A percentile compares a stretch with the other conserved stretches of the same genome.
phyloP scores from a whole-genome alignment of 2,329 filamentous ascomycete species.

The Aspergillus novoparasiticus region DNA sequence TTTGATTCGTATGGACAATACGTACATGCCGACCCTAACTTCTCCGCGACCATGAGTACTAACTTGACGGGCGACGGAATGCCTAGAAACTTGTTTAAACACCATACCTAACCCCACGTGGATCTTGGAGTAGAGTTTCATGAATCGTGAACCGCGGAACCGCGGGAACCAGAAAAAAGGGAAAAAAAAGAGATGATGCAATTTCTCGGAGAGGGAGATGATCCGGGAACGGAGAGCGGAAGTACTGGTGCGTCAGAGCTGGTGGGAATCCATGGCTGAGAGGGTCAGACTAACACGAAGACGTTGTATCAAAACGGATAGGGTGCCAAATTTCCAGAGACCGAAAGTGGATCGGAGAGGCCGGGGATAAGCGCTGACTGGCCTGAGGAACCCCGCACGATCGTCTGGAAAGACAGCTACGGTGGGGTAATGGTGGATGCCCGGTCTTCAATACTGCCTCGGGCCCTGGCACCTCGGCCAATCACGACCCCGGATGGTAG shows the following conservation, averaged over 20 bases:
- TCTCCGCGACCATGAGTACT: neutral
- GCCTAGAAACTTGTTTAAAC: neutral
- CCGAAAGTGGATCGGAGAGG: neutral
- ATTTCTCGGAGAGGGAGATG: neutral
- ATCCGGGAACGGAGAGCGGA: neutral
- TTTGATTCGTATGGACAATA: no score
- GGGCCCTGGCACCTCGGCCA: neutral
- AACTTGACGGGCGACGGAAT: neutral
- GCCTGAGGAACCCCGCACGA: constrained; percentile 1
- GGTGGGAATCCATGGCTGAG: neutral
- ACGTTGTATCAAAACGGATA: neutral
- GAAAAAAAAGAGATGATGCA: neutral
- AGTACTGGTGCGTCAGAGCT: neutral
- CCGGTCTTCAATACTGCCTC: neutral
- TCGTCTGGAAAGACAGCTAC: neutral
- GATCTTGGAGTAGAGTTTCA: neutral
- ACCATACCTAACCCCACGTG: neutral
- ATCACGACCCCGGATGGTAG: neutral
- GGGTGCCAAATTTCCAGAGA: neutral
- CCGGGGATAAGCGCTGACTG: constrained; percentile 3
- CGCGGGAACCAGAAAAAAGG: neutral
- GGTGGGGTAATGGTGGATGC: neutral
- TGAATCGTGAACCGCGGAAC: no score
- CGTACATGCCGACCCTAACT: neutral
- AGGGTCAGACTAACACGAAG: neutral